Evolutionary conservation across 352 stramenopile genomes (phyloP), one percentile per base, ranked within the genome.

Genomic region (Phytophthora crassamura): DNA sequence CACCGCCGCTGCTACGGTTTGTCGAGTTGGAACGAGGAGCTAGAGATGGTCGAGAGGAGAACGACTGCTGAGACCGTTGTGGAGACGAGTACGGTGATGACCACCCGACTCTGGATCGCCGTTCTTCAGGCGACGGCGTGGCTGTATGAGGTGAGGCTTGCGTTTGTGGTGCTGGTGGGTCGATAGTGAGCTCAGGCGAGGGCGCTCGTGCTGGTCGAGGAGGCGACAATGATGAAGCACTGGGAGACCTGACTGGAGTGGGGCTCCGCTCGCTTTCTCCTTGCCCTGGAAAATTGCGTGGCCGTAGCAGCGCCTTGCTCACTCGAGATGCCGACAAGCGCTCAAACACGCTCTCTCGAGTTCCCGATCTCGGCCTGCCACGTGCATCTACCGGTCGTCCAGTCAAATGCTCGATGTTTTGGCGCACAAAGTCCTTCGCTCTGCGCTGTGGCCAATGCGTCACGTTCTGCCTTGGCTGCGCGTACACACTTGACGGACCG

Each of bases 361-460:
- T 43, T 7, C 28, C 5, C 5, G 25, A 43, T 25, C 15, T 57
- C 52, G 42, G 8, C 14, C 8, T 50, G 22, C 36, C 1, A 32
- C 30, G 32, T 36, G 34, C 8, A 58, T 56, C 15, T 5, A 60
- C 30, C 1, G 68, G 43, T 28, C 67, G 48, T 40, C 81, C 79
- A 30, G 81, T 72, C 15, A 89, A 59, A 1, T 61, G 69, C 41
- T 90, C 79, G 52, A 84, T 80, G 30, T 91, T 91, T 12, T 80
- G 60, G 15, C 71, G 80, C 8, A 91, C 66, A 52, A 75, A 91
- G 25, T 91, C 77, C 30, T 83, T 90, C 7, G 18, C 35, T n/a
- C 40, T 63, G 28, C 43, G 67, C 36, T 62, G 33, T 5, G 59
- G 69, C 50, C 66, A 76, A 39, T 60, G 59, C 25, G 43, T 64